Evolutionary conservation across 2,329 filamentous ascomycete species (phyloP).

Genomic region (Dothistroma septosporum): DNA sequence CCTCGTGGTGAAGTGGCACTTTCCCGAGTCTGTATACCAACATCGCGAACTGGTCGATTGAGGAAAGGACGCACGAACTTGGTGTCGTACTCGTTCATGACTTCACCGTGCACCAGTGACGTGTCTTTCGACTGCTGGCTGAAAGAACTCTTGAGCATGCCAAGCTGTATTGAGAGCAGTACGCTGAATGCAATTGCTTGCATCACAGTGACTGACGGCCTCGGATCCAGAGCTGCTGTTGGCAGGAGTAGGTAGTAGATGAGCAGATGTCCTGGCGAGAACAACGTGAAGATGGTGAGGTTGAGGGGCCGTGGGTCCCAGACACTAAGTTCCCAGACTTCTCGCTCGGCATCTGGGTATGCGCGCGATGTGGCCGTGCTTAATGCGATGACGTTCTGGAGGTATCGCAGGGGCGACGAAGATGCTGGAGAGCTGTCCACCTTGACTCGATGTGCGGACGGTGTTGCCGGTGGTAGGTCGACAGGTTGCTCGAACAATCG

Average conservation of each 20-base stretch:
- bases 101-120: conserved; percentile 80
- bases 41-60: conserved; percentile 73
- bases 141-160: conserved; percentile 68
- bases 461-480: conserved; percentile 69
- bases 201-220: conserved; percentile 80
- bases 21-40: conserved; percentile 70
- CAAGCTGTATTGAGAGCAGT: conserved; percentile 72
- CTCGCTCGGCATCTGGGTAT: conserved; percentile 73
- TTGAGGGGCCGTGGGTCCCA: conserved; percentile 91
- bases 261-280: conserved; percentile 89
- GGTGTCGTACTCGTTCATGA: conserved; percentile 90
- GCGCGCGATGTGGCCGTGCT: conserved; percentile 76
- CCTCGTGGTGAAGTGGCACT: conserved; percentile 32
- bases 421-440: conserved; percentile 78
- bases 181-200: conserved; percentile 73
- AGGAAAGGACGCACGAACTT: conserved; percentile 91
- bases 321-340: conserved; percentile 91
- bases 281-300: conserved; percentile 78
- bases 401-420: conserved; percentile 71
- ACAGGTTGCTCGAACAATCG: conserved; percentile 85
- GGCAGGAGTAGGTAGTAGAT: conserved; percentile 88
- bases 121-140: conserved; percentile 81
- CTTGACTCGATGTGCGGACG: conserved; percentile 81
- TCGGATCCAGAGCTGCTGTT: conserved; percentile 66
- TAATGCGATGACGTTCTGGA: conserved; percentile 62